Conservation (phyloP, 805 yeast species). For the Candida ulmi region DNA sequence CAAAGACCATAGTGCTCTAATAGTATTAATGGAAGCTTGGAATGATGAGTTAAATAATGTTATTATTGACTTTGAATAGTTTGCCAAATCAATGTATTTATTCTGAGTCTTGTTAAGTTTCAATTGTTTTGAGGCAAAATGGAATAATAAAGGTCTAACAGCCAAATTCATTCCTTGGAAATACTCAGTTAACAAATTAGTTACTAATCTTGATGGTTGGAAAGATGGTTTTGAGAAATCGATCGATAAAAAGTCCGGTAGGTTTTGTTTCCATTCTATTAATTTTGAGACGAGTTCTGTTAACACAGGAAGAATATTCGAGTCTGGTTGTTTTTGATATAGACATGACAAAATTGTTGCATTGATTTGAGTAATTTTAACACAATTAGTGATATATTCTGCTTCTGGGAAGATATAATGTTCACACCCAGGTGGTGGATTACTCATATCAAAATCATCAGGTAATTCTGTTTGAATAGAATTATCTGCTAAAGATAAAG, state of each 20-base stretch:
- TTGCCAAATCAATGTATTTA: constrained; percentile 56
- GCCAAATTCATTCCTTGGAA: constrained; percentile 80
- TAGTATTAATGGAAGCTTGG: constrained; percentile 74
- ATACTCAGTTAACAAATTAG: constrained; percentile 76
- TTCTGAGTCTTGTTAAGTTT: constrained; percentile 41
- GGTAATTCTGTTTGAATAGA: constrained; percentile 78
- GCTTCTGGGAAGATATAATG: constrained; percentile 75
- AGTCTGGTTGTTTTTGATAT: constrained; percentile 70
- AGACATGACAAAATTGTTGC: constrained; percentile 64
- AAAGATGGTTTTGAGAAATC: constrained; percentile 51
- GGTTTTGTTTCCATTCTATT: constrained; percentile 58
- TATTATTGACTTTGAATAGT: constrained; percentile 63
- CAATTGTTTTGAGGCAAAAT: constrained; percentile 65
- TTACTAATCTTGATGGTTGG: constrained; percentile 57
- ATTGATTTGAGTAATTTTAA: constrained; percentile 71
- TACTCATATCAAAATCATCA: constrained; percentile 59
- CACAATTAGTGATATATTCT: constrained; percentile 70
- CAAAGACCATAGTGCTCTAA: constrained; percentile 67
- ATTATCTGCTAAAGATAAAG: constrained; percentile 72
- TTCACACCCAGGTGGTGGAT: constrained; percentile 54
- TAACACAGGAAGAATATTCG: constrained; percentile 70
- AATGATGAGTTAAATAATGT: constrained; percentile 69
- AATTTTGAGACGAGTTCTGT: constrained; percentile 63
- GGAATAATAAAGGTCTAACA: constrained; percentile 70
- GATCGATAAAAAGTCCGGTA: constrained; percentile 60